phyloP scores from a whole-genome alignment of 1,284 basidiomycete species.

The Cutaneotrichosporon sp. region DNA sequence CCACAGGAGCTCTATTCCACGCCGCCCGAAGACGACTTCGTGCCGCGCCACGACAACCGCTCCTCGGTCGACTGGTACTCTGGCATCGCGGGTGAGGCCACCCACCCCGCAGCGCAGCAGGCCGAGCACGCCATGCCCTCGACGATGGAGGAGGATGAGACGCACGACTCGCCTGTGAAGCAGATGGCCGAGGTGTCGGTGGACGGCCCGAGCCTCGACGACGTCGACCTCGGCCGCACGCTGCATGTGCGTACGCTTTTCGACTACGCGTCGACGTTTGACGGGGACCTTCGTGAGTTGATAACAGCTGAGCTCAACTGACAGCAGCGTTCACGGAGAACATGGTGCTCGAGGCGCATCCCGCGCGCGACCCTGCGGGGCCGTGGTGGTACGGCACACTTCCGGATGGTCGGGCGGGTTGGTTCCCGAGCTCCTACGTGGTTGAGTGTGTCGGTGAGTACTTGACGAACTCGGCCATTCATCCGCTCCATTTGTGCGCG shows the following conservation, averaged over 20 bases:
- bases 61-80: slow-evolving; percentile 91
- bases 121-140: slow-evolving; percentile 32
- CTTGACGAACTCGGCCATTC: not conserved
- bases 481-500: not conserved
- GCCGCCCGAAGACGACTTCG: slow-evolving; percentile 28
- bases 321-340: slow-evolving; percentile 76
- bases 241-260: slow-evolving; percentile 75
- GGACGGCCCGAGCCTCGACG: slow-evolving; percentile 26
- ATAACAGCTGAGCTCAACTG: not conserved
- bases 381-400: slow-evolving; percentile 87
- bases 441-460: slow-evolving; percentile 68
- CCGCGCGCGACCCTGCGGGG: slow-evolving; percentile 68
- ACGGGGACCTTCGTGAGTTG: slow-evolving; percentile 78
- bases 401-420: slow-evolving; percentile 69
- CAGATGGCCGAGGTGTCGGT: slow-evolving; percentile 13
- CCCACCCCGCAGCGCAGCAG: slow-evolving; percentile 39
- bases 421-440: slow-evolving; percentile 90
- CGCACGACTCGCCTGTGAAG: not conserved
- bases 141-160: slow-evolving; percentile 55
- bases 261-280: slow-evolving; percentile 76
- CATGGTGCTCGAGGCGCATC: slow-evolving; percentile 72
- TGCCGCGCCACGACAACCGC: slow-evolving; percentile 58
- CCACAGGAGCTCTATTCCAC: not conserved
- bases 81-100: slow-evolving; percentile 74
- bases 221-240: slow-evolving; percentile 21